These are phyloP conservation scores for Cucumis sativus DNA, from an alignment of 306 rosid genomes.

Conservation along the genomic window DNA sequence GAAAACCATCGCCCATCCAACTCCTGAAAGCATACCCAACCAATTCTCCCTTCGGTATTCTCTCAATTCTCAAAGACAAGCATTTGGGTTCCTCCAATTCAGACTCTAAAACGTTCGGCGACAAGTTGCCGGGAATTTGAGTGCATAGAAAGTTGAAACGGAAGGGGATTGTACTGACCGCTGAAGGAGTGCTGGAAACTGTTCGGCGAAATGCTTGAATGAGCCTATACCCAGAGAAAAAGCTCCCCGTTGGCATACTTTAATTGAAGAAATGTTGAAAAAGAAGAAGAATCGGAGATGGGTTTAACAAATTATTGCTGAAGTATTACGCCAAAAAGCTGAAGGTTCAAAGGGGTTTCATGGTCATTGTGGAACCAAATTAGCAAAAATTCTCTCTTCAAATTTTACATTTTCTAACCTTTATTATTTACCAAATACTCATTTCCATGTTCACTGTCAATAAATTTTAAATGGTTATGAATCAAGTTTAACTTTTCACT, in stretches of 20 bases:
- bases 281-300: background rate
- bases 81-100: conserved; percentile 21
- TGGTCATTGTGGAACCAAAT: background rate
- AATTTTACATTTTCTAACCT: too few relatives aligned
- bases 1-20: conserved; percentile 94
- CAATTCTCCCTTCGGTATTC: conserved; percentile 37
- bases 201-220: conserved; percentile 58
- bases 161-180: conserved; percentile 9
- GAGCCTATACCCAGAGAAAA: conserved; percentile 9
- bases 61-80: conserved; percentile 71
- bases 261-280: background rate
- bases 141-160: conserved; percentile 30
- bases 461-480: too few relatives aligned
- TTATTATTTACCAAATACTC: too few relatives aligned
- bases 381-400: background rate
- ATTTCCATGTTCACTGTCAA: too few relatives aligned
- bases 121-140: conserved; percentile 16
- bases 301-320: background rate
- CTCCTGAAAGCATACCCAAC: conserved; percentile 61
- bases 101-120: conserved; percentile 8
- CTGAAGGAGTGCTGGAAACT: conserved; percentile 3
- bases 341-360: background rate
- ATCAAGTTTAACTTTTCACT: too few relatives aligned
- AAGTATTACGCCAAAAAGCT: background rate
- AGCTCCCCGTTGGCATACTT: background rate